These are phyloP conservation scores for Vaccinium myrtillus DNA, from an alignment of 148 eudicot species.

Conservation along the genomic window DNA sequence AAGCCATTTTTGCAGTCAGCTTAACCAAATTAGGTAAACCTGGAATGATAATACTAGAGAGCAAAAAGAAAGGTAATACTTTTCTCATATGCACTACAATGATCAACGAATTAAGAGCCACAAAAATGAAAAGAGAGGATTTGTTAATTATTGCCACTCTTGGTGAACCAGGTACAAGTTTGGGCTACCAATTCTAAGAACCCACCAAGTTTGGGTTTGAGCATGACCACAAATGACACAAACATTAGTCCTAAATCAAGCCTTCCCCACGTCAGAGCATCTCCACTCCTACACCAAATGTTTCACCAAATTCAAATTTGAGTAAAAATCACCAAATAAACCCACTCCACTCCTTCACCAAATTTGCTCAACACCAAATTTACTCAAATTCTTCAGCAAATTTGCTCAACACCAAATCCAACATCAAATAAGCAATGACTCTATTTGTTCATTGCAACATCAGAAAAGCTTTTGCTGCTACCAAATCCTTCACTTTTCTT, in stretches of 20 bases:
- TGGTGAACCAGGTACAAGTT: neutral
- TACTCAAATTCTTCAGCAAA: no score
- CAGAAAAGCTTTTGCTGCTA: no score
- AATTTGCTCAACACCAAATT: no score
- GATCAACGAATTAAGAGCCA: neutral
- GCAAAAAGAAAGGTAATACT: neutral
- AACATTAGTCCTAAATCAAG: neutral
- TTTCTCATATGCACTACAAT: neutral
- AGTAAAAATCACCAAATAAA: no score
- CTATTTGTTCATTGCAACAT: no score
- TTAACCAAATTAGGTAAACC: neutral
- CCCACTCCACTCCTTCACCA: no score
- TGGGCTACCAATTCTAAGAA: neutral
- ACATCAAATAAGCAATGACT: no score
- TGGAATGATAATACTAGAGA: neutral
- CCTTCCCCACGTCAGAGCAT: neutral
- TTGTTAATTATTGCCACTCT: neutral
- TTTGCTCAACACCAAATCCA: no score
- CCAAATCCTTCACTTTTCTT: no score
- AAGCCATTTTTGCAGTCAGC: neutral
- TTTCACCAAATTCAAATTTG: no score
- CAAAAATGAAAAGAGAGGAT: neutral
- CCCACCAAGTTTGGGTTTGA: neutral
- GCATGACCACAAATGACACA: neutral
- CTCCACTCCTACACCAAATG: no score